Evolutionary conservation across 2,329 filamentous ascomycete genomes (phyloP).

Genomic region (Blastomyces parvus): DNA sequence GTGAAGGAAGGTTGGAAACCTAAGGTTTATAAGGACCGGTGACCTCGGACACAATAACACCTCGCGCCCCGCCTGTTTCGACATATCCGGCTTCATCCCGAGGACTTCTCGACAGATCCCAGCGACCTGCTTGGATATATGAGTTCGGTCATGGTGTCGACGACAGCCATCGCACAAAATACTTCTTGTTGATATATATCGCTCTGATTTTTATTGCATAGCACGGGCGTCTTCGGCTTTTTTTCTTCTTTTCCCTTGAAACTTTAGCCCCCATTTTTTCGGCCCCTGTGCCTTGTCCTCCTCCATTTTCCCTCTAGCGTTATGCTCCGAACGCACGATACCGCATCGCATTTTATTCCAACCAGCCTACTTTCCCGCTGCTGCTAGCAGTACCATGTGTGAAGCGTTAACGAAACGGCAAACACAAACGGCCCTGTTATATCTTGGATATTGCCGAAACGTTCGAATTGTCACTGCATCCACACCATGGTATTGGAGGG

Average conservation of each 20-base stretch:
- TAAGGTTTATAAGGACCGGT: constrained; percentile 85
- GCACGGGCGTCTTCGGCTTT: constrained; percentile 1
- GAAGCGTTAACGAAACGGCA: background rate
- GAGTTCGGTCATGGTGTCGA: background rate
- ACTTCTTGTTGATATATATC: constrained; percentile 2
- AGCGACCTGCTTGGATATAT: constrained; percentile 4
- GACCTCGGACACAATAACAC: constrained; percentile 15
- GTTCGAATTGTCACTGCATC: background rate
- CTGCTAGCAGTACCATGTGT: background rate
- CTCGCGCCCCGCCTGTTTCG: background rate
- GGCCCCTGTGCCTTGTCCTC: background rate
- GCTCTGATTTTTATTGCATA: constrained; percentile 8
- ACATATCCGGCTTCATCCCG: background rate
- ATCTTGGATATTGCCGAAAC: background rate
- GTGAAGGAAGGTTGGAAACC: constrained; percentile 82
- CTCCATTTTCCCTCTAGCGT: background rate
- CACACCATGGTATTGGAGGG: background rate
- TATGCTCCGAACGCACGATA: background rate
- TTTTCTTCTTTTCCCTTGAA: background rate
- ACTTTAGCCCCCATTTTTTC: background rate
- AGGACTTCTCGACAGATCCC: background rate
- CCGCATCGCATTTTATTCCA: background rate
- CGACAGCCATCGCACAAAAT: background rate
- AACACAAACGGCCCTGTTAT: background rate
- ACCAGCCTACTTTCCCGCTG: background rate